Conservation (phyloP, 2,329 filamentous ascomycete genomes). For the Fusarium haematococcum region DNA sequence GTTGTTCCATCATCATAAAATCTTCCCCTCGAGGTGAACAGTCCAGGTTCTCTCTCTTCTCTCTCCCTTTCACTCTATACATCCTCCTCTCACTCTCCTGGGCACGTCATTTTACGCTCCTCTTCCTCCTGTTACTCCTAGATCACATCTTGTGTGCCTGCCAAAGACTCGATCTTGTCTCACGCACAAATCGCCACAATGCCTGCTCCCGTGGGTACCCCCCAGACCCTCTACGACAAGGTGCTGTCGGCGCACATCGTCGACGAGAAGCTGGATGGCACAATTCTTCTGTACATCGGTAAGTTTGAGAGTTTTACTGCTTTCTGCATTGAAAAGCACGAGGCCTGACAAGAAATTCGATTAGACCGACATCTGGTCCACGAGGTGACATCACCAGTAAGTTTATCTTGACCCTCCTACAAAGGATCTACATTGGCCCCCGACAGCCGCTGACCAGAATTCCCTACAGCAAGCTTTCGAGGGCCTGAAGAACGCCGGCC, state of each 20-base stretch:
- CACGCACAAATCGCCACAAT: slow-evolving; percentile 63
- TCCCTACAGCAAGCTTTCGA: slow-evolving; percentile 89
- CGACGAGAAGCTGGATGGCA: slow-evolving; percentile 94
- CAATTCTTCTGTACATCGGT: slow-evolving; percentile 93
- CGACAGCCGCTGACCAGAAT: slow-evolving; percentile 28
- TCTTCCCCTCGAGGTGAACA: slow-evolving; percentile 1
- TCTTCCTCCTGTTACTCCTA: neutral
- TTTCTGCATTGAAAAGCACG: neutral
- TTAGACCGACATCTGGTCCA: slow-evolving; percentile 94
- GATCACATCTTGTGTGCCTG: neutral
- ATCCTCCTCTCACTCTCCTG: neutral
- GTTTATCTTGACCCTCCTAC: slow-evolving; percentile 46
- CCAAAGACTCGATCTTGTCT: neutral
- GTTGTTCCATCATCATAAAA: slow-evolving; percentile 1
- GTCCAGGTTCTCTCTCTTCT: slow-evolving; percentile 13
- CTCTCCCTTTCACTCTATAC: slow-evolving; percentile 4
- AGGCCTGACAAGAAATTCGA: slow-evolving; percentile 21
- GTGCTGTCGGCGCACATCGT: slow-evolving; percentile 95
- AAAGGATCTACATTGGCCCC: slow-evolving; percentile 8
- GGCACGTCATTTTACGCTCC: neutral
- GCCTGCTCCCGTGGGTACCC: slow-evolving; percentile 78
- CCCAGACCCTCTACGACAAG: slow-evolving; percentile 96
- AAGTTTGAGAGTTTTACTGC: slow-evolving; percentile 48
- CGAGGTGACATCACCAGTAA: slow-evolving; percentile 95
- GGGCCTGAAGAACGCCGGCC: slow-evolving; percentile 88